Evolutionary conservation across 2,329 filamentous ascomycete species (phyloP), one percentile per base, ranked within the genome.

Genomic region (Mollisia scopiformis): DNA sequence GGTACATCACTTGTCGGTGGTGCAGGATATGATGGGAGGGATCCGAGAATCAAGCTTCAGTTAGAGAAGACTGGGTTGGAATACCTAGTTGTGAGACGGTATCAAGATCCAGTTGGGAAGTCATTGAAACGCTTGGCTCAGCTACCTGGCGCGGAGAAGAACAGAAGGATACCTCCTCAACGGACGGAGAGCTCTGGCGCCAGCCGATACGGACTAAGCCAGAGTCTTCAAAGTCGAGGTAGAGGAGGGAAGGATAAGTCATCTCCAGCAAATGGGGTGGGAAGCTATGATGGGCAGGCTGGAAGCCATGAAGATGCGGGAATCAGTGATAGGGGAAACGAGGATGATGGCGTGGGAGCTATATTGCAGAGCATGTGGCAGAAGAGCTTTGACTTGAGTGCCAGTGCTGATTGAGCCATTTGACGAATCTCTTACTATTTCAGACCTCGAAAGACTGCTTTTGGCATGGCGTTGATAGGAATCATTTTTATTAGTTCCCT

Each of bases 11-110:
- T 69, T n/a, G 64, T 82, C 10, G 82, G 80, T 3, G 82, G 80
- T 2, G 79, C 80, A 6, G 81, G 80, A n/a, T 85, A 84, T 62
- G 85, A 87, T 59, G 80, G 81, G 50, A 77, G 82, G 72, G 88
- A 91, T 68, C 87, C 87, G 1, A 82, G 88, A 4, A 80, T 90
- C 28, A 80, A 82, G 68, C 84, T 85, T 71, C 81, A 89, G 52
- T 82, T 91, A 57, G 88, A 91, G 72, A 82, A 87, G 50, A 89
- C 88, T 1, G 87, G 86, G 16, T 84, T 89, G 75, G 89, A 92
- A 71, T 92, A 91, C 72, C 80, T 88, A n/a, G 88, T 91, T 8
- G 87, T 92, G 33, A 83, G 88, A 57, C 81, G 89, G 47, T 89
- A 89, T 71, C 87, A 90, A 69, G 90, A 91, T 67, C 88, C 89